Percentiles rank a stretch among this genome's conserved stretches.
Conservation (phyloP, 306 rosid genomes). For the Adenanthera pavonina region DNA sequence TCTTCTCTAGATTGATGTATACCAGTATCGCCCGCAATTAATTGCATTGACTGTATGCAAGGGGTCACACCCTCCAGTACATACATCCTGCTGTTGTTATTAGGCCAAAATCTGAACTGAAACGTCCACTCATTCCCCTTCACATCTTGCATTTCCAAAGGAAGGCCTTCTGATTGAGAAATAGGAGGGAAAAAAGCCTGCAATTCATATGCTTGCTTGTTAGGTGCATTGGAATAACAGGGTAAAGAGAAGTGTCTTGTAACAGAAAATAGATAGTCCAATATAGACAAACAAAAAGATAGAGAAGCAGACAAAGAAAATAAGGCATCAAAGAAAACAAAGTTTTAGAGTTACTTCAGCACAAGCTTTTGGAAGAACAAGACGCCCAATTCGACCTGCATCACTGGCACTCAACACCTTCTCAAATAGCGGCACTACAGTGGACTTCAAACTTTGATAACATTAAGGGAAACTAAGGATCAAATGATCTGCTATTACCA, state of each 20-base stretch:
- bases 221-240: conserved; percentile 30
- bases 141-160: conserved; percentile 86
- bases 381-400: conserved; percentile 99
- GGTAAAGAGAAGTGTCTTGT: conserved; percentile 16
- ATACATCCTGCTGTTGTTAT: conserved; percentile 98
- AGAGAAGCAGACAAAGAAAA: conserved; percentile 11
- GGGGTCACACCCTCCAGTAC: conserved; percentile 99
- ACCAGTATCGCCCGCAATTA: conserved; percentile 98
- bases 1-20: conserved; percentile 42
- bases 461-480: conserved; percentile 60
- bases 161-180: conserved; percentile 94
- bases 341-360: conserved; percentile 77
- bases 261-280: neutral
- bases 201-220: conserved; percentile 41
- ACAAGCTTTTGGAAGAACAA: conserved; percentile 99
- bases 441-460: conserved; percentile 80
- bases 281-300: neutral
- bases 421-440: conserved; percentile 93
- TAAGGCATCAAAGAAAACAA: conserved; percentile 27
- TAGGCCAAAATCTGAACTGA: conserved; percentile 99
- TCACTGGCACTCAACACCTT: conserved; percentile 97
- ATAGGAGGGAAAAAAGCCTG: conserved; percentile 96
- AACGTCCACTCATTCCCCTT: conserved; percentile 96
- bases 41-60: conserved; percentile 94
- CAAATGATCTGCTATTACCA: neutral